Base-by-base conservation (phyloP, 495 filamentous ascomycete genomes). In the Neurospora tetraspora region DNA sequence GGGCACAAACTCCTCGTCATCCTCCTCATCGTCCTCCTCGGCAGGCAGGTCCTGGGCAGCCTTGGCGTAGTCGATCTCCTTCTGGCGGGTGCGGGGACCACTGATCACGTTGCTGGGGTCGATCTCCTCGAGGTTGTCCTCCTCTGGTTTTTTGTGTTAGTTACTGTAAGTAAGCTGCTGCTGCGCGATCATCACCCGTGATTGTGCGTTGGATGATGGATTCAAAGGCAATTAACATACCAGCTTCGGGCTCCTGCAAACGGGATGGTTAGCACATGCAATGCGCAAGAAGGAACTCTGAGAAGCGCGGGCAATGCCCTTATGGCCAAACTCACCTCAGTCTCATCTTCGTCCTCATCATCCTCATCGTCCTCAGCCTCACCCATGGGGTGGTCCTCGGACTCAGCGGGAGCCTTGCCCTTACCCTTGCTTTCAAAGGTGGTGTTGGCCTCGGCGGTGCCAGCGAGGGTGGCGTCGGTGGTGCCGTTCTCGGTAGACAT, bases 71-170 rank as follows among this genome's bases (percentile, higher is more conserved):
- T 97, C 91, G 75, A 96, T 93, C 79, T 91, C 91, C 59, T 82
- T 83, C 75, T 92, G 91, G 76, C 96, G 94, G 45, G 96, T 99
- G 80, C 96, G 94, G 53, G 91, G 88, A 78, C 92, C 92, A 34
- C 27, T 61, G 78, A 98, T 89, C 83, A 98, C 97, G 86, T 98
- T 98, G 75, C 88, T 86, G 43, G 87, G 82, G 79, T 96, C 93
- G 80, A 98, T 96, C 81, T 94, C 94, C 80, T 94, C 92, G 84
- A 97, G 89, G 82, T 92, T 90, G 77, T 96, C 93, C 11, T 90
- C 88, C 69, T 92, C 74, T 78, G 45, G n/a, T 68, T 14, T 53
- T 18, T 4, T 18, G 3, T 70, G 45, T 75, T 70, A 74, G 71
- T 61, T 39, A n/a, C 11, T n/a, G 38, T 43, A 7, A 14, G 39